phyloP scores from a whole-genome alignment of 1,284 basidiomycete genomes.

The Leccinum griseonigrum region DNA sequence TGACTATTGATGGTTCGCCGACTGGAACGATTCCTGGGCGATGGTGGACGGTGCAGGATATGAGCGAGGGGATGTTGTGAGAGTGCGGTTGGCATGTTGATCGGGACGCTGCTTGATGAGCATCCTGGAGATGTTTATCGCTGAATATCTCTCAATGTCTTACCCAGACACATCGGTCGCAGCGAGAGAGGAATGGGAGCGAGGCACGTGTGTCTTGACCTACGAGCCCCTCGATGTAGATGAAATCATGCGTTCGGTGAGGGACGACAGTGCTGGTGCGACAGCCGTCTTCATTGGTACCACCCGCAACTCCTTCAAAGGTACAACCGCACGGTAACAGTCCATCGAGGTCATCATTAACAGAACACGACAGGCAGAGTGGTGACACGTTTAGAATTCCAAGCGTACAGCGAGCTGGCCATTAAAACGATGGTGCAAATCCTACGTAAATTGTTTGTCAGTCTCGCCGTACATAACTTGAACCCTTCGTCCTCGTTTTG shows the following conservation, averaged over 20 bases:
- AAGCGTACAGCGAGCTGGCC: constrained; percentile 80
- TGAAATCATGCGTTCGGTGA: constrained; percentile 58
- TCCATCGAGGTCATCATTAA: constrained; percentile 3
- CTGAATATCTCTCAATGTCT: constrained; percentile 13
- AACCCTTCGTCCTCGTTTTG: neutral
- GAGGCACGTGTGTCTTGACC: constrained; percentile 60
- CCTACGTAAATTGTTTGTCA: constrained; percentile 26
- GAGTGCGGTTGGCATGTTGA: constrained; percentile 42
- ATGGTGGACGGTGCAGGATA: constrained; percentile 68
- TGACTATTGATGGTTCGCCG: constrained; percentile 79
- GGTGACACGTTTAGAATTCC: constrained; percentile 76
- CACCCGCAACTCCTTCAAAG: constrained; percentile 60
- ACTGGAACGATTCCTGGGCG: constrained; percentile 79
- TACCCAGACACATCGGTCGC: constrained; percentile 44
- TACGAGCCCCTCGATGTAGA: constrained; percentile 56
- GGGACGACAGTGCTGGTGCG: constrained; percentile 65
- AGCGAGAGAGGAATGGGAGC: constrained; percentile 41
- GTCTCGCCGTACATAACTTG: neutral
- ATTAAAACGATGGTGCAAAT: constrained; percentile 76
- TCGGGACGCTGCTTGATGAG: constrained; percentile 41
- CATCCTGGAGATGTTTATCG: constrained; percentile 27
- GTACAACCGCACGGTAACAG: constrained; percentile 27
- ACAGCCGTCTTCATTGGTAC: constrained; percentile 74
- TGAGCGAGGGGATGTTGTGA: constrained; percentile 35
- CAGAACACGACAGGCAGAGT: constrained; percentile 50